A percentile compares a stretch with the other conserved stretches of the same genome.
phyloP scores from a whole-genome alignment of 805 yeast species.

The Saccharomycodes ludwigii region DNA sequence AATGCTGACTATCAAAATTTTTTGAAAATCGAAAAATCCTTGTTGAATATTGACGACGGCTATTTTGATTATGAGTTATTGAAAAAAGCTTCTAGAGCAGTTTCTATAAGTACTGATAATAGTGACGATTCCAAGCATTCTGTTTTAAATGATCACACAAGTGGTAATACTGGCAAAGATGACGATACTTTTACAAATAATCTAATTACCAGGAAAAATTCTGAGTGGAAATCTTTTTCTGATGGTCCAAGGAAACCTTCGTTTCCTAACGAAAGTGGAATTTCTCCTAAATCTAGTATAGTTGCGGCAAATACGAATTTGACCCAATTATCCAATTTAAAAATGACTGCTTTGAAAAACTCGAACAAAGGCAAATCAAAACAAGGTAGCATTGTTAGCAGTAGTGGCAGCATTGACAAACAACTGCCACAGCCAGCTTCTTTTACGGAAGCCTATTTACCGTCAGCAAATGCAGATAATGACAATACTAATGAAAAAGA shows the following conservation, averaged over 20 bases:
- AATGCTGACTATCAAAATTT: slow-evolving; percentile 24
- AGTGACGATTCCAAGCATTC: slow-evolving; percentile 11
- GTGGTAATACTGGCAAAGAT: no score
- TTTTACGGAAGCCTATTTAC: no score
- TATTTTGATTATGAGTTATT: slow-evolving; percentile 42
- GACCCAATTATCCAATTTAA: no score
- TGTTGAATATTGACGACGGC: slow-evolving; percentile 56
- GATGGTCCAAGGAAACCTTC: no score
- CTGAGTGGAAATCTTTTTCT: no score
- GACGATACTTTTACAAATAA: background rate
- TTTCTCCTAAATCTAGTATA: slow-evolving; percentile 7
- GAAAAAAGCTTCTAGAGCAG: slow-evolving; percentile 31
- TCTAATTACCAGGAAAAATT: background rate
- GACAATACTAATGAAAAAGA: no score
- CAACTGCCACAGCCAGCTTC: no score
- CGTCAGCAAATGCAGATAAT: no score
- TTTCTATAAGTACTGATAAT: slow-evolving; percentile 14
- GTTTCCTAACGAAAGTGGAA: slow-evolving; percentile 3
- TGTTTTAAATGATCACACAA: background rate
- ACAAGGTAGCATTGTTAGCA: no score
- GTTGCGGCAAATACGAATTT: slow-evolving; percentile 2
- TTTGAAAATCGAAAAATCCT: slow-evolving; percentile 40
- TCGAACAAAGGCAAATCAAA: slow-evolving; percentile 3
- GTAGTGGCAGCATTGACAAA: no score
- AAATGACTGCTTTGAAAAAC: slow-evolving; percentile 6